These are phyloP conservation scores for Colletotrichum karsti DNA, from an alignment of 2,329 filamentous ascomycete genomes.

Conservation along the genomic window DNA sequence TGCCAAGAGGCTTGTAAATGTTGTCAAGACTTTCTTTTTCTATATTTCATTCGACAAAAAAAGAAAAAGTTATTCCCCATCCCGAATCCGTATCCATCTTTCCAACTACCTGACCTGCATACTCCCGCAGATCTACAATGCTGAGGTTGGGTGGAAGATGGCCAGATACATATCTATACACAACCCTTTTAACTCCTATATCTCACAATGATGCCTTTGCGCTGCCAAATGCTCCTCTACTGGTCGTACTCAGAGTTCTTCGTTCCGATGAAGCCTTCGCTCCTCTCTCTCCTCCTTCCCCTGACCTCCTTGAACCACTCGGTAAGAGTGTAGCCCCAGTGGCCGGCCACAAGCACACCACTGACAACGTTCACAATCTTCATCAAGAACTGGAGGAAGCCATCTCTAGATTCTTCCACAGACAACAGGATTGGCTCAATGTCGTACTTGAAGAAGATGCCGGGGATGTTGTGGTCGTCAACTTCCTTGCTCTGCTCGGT, in stretches of 20 bases:
- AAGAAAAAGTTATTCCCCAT: slow-evolving; percentile 4
- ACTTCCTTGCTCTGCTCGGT: slow-evolving; percentile 84
- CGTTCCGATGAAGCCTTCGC: slow-evolving; percentile 34
- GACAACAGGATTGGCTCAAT: slow-evolving; percentile 94
- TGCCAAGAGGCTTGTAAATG: too few species aligned
- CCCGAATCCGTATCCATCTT: slow-evolving; percentile 12
- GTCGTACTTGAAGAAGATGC: slow-evolving; percentile 98
- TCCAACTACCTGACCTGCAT: neutral
- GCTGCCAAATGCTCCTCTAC: slow-evolving; percentile 7
- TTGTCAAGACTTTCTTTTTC: neutral
- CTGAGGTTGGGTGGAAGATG: too few species aligned
- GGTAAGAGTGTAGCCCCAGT: slow-evolving; percentile 88
- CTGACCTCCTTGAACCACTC: slow-evolving; percentile 74
- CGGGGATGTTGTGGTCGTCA: slow-evolving; percentile 77
- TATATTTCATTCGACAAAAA: neutral
- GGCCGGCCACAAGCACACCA: slow-evolving; percentile 90
- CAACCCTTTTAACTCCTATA: slow-evolving; percentile 17
- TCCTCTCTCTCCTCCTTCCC: slow-evolving; percentile 56
- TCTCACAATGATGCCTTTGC: neutral
- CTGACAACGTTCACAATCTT: slow-evolving; percentile 90
- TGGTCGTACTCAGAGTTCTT: slow-evolving; percentile 26
- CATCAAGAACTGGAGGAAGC: slow-evolving; percentile 78
- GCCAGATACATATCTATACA: slow-evolving; percentile 21
- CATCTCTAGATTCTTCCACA: slow-evolving; percentile 82
- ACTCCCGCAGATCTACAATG: too few species aligned